A percentile compares a stretch with the other conserved stretches of the same genome.
Evolutionary conservation across 2,329 filamentous ascomycete genomes (phyloP).

Genomic region (Blastomyces gilchristii): DNA sequence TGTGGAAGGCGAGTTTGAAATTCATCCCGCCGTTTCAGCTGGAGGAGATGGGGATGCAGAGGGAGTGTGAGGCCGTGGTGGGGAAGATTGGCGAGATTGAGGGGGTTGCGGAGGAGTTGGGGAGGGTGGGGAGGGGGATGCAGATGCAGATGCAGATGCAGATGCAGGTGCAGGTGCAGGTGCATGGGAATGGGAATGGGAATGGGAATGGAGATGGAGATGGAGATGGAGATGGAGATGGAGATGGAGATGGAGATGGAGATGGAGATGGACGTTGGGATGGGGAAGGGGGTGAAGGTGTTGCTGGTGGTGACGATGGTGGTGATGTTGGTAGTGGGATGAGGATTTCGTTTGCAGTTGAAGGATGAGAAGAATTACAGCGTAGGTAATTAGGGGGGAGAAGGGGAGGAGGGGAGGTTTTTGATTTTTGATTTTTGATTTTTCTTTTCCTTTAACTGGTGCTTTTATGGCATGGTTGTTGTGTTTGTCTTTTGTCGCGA

Average conservation of each 20-base stretch:
- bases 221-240: neutral
- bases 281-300: too few species aligned
- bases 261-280: too few species aligned
- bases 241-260: neutral
- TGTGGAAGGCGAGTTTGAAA: slow-evolving; percentile 1
- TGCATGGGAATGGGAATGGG: neutral
- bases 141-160: neutral
- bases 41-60: slow-evolving; percentile 11
- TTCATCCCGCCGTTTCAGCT: slow-evolving; percentile 4
- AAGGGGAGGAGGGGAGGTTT: too few species aligned
- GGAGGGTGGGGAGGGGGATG: neutral
- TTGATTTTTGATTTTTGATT: too few species aligned
- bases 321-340: too few species aligned
- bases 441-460: too few species aligned
- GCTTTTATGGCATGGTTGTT: too few species aligned
- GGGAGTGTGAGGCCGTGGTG: slow-evolving; percentile 10
- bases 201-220: neutral
- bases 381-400: too few species aligned
- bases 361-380: neutral
- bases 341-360: neutral
- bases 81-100: slow-evolving; percentile 10
- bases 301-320: too few species aligned
- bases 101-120: slow-evolving; percentile 6
- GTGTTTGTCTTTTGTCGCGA: too few species aligned
- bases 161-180: neutral